phyloP scores from a whole-genome alignment of 768 basidiomycete species.

The Filobasidium floriforme region DNA sequence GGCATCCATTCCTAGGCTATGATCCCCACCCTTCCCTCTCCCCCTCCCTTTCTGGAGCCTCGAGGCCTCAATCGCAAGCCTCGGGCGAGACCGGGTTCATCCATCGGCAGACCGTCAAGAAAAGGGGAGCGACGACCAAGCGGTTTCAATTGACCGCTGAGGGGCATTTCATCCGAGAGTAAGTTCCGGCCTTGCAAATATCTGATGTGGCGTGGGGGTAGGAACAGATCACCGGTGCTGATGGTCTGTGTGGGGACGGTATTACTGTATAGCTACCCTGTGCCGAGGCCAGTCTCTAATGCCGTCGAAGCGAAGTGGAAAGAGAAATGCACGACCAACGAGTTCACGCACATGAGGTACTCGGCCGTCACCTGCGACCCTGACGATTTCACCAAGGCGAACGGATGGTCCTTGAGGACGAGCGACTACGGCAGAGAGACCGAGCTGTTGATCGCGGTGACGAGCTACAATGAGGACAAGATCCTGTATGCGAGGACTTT shows the following conservation, averaged over 20 bases:
- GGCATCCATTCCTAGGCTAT: background rate
- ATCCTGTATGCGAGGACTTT: conserved; percentile 54
- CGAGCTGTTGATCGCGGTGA: conserved; percentile 88
- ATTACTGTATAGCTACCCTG: conserved; percentile 60
- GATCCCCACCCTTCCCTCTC: background rate
- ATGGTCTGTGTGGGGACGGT: too few species aligned
- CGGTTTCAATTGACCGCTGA: conserved; percentile 79
- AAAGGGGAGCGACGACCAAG: conserved; percentile 76
- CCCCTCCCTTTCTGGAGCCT: background rate
- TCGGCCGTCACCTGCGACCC: conserved; percentile 85
- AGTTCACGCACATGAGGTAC: conserved; percentile 91
- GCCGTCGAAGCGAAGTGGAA: conserved; percentile 75
- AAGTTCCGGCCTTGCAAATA: too few species aligned
- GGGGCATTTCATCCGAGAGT: conserved; percentile 82
- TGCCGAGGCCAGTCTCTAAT: conserved; percentile 72
- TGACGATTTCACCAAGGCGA: conserved; percentile 70
- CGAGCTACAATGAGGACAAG: conserved; percentile 50
- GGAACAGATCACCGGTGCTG: too few species aligned
- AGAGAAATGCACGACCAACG: conserved; percentile 56
- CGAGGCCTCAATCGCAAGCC: background rate
- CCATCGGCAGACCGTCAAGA: conserved; percentile 74
- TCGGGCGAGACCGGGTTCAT: conserved; percentile 33
- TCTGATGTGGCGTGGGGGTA: too few species aligned
- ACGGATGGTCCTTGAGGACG: conserved; percentile 75
- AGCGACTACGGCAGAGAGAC: conserved; percentile 82